phyloP scores from a whole-genome alignment of 495 filamentous ascomycete species.

The Neurospora sp. region DNA sequence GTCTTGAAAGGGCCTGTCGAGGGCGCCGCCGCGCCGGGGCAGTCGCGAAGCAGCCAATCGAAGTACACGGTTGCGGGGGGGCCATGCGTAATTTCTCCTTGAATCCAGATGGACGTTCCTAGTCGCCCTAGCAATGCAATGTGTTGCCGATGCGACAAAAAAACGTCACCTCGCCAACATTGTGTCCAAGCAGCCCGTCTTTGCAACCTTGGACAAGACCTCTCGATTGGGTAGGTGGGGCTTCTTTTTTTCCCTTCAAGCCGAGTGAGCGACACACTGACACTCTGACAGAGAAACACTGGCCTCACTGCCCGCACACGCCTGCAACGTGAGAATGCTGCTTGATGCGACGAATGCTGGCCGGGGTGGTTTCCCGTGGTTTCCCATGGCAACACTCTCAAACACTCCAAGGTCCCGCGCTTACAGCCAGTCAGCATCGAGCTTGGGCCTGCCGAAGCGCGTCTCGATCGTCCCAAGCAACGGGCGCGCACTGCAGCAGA shows the following conservation, averaged over 20 bases:
- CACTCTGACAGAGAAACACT: not conserved
- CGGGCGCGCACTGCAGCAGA: not conserved
- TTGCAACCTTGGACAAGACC: not conserved
- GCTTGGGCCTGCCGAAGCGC: not conserved
- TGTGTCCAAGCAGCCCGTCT: not conserved
- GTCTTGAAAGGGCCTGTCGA: not conserved
- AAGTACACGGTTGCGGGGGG: conserved; percentile 1
- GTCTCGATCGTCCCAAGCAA: not conserved
- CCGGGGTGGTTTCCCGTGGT: not conserved
- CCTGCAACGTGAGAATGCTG: not conserved
- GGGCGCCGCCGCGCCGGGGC: not conserved
- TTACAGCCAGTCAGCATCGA: not conserved
- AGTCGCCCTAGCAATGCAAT: not conserved
- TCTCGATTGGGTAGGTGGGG: conserved; percentile 13
- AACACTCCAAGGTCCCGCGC: not conserved
- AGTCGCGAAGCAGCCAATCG: conserved; percentile 3
- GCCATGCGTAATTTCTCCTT: not conserved
- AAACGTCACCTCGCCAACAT: not conserved
- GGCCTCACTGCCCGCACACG: not conserved
- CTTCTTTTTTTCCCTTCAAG: not conserved
- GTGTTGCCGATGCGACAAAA: not conserved
- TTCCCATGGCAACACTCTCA: not conserved
- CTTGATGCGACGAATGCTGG: not conserved
- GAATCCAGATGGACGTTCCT: not conserved
- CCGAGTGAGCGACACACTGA: not conserved